Evolutionary conservation across 2,329 filamentous ascomycete genomes (phyloP).

Genomic region (Aspergillus sp.): DNA sequence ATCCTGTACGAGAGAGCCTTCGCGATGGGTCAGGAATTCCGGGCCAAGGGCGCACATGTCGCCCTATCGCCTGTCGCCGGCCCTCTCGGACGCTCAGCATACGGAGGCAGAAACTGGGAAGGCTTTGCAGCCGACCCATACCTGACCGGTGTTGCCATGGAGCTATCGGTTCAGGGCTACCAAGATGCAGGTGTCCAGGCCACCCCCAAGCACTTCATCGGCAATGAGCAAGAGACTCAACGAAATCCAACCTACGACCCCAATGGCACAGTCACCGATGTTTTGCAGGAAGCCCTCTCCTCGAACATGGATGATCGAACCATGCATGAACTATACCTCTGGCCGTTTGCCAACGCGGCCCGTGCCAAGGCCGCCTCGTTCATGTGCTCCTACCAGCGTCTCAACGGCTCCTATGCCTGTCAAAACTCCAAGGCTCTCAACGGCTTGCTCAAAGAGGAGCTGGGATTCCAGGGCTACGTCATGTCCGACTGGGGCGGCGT

Average conservation of each 20-base stretch:
- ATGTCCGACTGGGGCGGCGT: slow-evolving; percentile 47
- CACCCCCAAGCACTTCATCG: slow-evolving; percentile 46
- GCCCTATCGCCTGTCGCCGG: slow-evolving; percentile 44
- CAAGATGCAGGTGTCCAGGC: slow-evolving; percentile 50
- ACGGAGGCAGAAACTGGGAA: slow-evolving; percentile 35
- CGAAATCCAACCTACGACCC: slow-evolving; percentile 44
- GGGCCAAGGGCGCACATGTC: slow-evolving; percentile 37
- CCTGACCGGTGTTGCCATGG: slow-evolving; percentile 42
- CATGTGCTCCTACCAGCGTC: slow-evolving; percentile 45
- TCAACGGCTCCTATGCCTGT: slow-evolving; percentile 51
- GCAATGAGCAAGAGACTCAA: slow-evolving; percentile 66
- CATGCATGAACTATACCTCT: slow-evolving; percentile 72
- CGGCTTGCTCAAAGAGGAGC: slow-evolving; percentile 49
- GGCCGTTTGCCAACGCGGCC: slow-evolving; percentile 74
- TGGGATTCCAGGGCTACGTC: slow-evolving; percentile 51
- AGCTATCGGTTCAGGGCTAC: slow-evolving; percentile 50
- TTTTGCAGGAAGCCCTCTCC: slow-evolving; percentile 22
- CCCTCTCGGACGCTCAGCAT: slow-evolving; percentile 37
- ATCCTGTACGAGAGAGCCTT: slow-evolving; percentile 54
- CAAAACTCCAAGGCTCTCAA: slow-evolving; percentile 48
- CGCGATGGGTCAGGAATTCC: slow-evolving; percentile 55
- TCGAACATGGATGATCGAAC: slow-evolving; percentile 68
- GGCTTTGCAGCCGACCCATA: slow-evolving; percentile 45
- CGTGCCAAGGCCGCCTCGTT: slow-evolving; percentile 58
- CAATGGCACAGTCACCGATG: slow-evolving; percentile 32